Evolutionary conservation across 495 filamentous ascomycete species (phyloP).

Genomic region (Hypoxylon trugodes): DNA sequence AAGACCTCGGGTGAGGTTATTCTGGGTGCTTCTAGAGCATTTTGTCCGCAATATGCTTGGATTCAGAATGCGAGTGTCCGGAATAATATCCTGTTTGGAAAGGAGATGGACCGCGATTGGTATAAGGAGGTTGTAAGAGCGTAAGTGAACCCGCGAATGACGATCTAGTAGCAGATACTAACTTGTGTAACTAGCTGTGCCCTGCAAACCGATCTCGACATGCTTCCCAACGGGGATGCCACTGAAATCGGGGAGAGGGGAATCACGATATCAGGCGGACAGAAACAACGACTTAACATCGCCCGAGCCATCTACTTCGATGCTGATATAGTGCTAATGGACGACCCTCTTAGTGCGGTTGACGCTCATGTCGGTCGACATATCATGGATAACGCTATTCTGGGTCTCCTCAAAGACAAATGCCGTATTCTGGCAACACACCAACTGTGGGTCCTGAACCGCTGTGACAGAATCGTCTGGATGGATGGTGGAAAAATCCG

Average conservation of each 20-base stretch:
- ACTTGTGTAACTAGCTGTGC: constrained; percentile 64
- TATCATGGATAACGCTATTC: constrained; percentile 95
- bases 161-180: constrained; percentile 8
- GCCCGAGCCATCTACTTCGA: constrained; percentile 87
- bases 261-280: constrained; percentile 83
- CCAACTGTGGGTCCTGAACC: constrained; percentile 88
- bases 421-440: constrained; percentile 93
- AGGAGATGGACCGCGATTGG: constrained; percentile 72
- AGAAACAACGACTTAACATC: constrained; percentile 85
- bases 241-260: constrained; percentile 84
- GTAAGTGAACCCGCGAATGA: constrained; percentile 42
- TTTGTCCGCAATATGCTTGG: constrained; percentile 97
- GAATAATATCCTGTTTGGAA: constrained; percentile 92
- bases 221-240: constrained; percentile 74
- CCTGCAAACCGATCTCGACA: constrained; percentile 75
- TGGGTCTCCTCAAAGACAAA: constrained; percentile 87
- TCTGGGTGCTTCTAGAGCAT: constrained; percentile 80
- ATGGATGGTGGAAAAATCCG: constrained; percentile 86
- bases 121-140: constrained; percentile 65
- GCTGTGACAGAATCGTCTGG: constrained; percentile 90
- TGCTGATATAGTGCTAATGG: constrained; percentile 82
- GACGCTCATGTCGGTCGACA: constrained; percentile 91
- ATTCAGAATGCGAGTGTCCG: constrained; percentile 90
- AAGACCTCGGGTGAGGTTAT: constrained; percentile 75
- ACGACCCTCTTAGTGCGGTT: constrained; percentile 83